Evolutionary conservation across 495 filamentous ascomycete genomes (phyloP).

Genomic region (Geopyxis carbonaria): DNA sequence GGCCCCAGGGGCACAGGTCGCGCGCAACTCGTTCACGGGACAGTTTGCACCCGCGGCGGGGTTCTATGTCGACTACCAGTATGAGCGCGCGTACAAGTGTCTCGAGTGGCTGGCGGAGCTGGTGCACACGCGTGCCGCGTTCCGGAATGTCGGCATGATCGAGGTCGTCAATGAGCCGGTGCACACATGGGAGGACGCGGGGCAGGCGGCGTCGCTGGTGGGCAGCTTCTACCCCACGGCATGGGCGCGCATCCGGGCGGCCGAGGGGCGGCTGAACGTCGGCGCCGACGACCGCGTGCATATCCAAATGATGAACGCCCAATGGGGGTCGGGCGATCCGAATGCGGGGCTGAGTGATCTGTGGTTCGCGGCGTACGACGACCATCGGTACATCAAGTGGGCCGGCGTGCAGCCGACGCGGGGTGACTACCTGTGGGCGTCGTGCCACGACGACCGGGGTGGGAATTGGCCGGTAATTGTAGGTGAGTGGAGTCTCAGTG

Average conservation of each 20-base stretch:
- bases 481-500: conserved; percentile 25
- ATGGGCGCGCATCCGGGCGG: conserved; percentile 34
- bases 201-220: conserved; percentile 28
- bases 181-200: neutral
- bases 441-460: conserved; percentile 12
- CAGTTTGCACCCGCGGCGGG: conserved; percentile 33
- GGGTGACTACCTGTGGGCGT: conserved; percentile 1
- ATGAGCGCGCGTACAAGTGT: conserved; percentile 40
- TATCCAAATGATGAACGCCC: conserved; percentile 39
- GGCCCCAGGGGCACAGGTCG: conserved; percentile 41
- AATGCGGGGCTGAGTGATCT: conserved; percentile 27
- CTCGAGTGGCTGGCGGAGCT: conserved; percentile 40
- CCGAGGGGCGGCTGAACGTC: conserved; percentile 28
- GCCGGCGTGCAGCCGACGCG: neutral
- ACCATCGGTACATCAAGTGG: conserved; percentile 29
- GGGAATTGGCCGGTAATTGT: conserved; percentile 18
- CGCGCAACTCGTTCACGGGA: conserved; percentile 38
- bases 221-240: conserved; percentile 34
- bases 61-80: conserved; percentile 41
- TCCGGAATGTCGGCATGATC: conserved; percentile 41
- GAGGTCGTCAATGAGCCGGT: conserved; percentile 44
- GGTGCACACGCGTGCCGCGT: conserved; percentile 34
- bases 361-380: conserved; percentile 34
- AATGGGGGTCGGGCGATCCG: conserved; percentile 38
- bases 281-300: conserved; percentile 30